These are phyloP conservation scores for Saccharomyces pastorianus DNA, from an alignment of 1,139 yeast genomes.

Conservation along the genomic window DNA sequence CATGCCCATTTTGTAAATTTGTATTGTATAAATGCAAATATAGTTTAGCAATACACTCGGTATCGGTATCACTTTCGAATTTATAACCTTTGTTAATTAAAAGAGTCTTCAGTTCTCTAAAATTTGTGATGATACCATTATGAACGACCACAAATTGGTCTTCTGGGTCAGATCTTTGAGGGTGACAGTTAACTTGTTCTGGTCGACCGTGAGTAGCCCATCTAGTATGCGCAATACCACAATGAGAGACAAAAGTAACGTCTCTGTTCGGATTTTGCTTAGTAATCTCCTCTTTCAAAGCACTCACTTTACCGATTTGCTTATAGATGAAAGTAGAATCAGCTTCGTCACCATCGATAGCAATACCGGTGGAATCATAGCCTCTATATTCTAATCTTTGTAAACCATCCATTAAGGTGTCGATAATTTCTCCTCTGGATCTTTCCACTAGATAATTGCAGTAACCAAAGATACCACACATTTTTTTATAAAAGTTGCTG, in stretches of 20 bases:
- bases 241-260: slow-evolving; percentile 71
- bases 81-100: slow-evolving; percentile 68
- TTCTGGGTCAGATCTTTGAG: slow-evolving; percentile 78
- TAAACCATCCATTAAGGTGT: slow-evolving; percentile 82
- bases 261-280: slow-evolving; percentile 47
- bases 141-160: slow-evolving; percentile 91
- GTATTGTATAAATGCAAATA: slow-evolving; percentile 86
- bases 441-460: slow-evolving; percentile 90
- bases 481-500: slow-evolving; percentile 10
- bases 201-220: slow-evolving; percentile 99
- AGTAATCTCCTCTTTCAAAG: slow-evolving; percentile 62
- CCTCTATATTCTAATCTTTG: slow-evolving; percentile 96
- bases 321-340: slow-evolving; percentile 64
- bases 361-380: slow-evolving; percentile 94
- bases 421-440: slow-evolving; percentile 85
- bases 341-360: slow-evolving; percentile 77
- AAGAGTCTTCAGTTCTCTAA: slow-evolving; percentile 79
- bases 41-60: slow-evolving; percentile 94
- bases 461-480: slow-evolving; percentile 96
- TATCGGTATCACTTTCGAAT: slow-evolving; percentile 92
- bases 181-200: slow-evolving; percentile 79
- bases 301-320: slow-evolving; percentile 86
- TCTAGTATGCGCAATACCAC: slow-evolving; percentile 97
- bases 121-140: slow-evolving; percentile 96
- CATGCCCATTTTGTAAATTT: slow-evolving; percentile 56